phyloP scores from a whole-genome alignment of 192 early-diverging fungal genomes.

The Thoreauomyces humboldtii region DNA sequence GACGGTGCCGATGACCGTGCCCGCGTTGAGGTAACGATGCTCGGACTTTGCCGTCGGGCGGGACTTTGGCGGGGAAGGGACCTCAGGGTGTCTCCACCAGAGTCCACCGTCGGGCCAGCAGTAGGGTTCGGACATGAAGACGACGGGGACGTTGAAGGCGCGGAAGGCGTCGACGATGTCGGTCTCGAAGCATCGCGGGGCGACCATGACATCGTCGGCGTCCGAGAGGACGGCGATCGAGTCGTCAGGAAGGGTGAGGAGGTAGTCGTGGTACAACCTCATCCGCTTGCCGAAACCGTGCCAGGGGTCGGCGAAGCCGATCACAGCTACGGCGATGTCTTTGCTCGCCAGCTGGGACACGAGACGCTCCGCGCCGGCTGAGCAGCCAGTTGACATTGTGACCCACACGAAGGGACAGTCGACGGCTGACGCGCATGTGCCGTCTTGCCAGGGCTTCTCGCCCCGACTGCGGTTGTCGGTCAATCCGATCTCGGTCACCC shows the following conservation, averaged over 20 bases:
- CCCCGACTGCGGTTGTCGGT: too few relatives aligned
- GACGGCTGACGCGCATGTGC: too few relatives aligned
- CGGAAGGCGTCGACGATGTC: slow-evolving; percentile 1
- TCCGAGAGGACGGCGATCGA: slow-evolving; percentile 2
- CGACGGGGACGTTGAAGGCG: not conserved
- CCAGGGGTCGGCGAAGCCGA: not conserved
- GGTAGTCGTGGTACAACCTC: slow-evolving; percentile 11
- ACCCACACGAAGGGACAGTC: too few relatives aligned
- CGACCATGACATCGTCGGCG: slow-evolving; percentile 5
- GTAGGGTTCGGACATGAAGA: slow-evolving; percentile 7
- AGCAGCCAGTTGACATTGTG: too few relatives aligned
- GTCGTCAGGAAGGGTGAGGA: slow-evolving; percentile 15
- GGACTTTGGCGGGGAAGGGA: slow-evolving; percentile 2
- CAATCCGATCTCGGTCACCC: too few relatives aligned
- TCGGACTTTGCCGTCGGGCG: not conserved
- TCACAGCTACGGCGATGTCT: slow-evolving; percentile 3
- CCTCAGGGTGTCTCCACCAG: slow-evolving; percentile 4
- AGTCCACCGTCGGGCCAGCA: slow-evolving; percentile 7
- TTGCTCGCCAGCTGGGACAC: too few relatives aligned
- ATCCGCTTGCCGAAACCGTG: not conserved
- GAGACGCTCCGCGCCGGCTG: too few relatives aligned
- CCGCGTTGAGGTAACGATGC: slow-evolving; percentile 9
- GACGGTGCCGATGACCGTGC: slow-evolving; percentile 9
- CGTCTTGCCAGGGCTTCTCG: too few relatives aligned
- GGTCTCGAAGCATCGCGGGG: not conserved